Percentiles rank a stretch among this genome's conserved stretches.
These are phyloP conservation scores for Rhizophagus clarus DNA, from an alignment of 192 early-diverging fungal genomes.

Conservation along the genomic window DNA sequence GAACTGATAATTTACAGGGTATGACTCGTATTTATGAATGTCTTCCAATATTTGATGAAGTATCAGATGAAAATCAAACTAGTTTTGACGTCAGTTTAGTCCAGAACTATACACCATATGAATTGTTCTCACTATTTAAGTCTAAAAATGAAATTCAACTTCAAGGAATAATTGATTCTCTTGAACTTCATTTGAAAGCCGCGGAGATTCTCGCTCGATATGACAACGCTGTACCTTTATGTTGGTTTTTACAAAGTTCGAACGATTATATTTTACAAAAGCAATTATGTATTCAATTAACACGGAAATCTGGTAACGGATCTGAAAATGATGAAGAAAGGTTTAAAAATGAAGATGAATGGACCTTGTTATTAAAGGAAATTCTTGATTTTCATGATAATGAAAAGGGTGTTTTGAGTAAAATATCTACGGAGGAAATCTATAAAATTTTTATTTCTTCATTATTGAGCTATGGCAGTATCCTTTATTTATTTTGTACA, in stretches of 20 bases:
- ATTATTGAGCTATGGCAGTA: slow-evolving; percentile 63
- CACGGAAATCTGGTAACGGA: slow-evolving; percentile 50
- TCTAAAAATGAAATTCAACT: slow-evolving; percentile 39
- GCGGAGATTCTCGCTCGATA: slow-evolving; percentile 65
- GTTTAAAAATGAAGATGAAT: slow-evolving; percentile 66
- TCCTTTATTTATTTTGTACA: slow-evolving; percentile 25
- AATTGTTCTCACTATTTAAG: slow-evolving; percentile 33
- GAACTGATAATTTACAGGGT: slow-evolving; percentile 42
- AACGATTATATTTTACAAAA: slow-evolving; percentile 50
- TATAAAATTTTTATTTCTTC: slow-evolving; percentile 61
- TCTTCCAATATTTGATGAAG: slow-evolving; percentile 52
- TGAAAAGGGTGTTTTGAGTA: slow-evolving; percentile 53
- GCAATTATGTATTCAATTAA: slow-evolving; percentile 64
- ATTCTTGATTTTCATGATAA: slow-evolving; percentile 57
- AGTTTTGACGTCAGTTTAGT: background rate
- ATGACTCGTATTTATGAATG: slow-evolving; percentile 58
- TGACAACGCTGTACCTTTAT: slow-evolving; percentile 54
- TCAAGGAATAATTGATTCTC: slow-evolving; percentile 52
- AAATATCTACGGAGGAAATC: slow-evolving; percentile 58
- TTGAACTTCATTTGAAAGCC: slow-evolving; percentile 62
- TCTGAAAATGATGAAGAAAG: slow-evolving; percentile 54
- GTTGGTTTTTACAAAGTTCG: slow-evolving; percentile 60
- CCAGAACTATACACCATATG: slow-evolving; percentile 33
- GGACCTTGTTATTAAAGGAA: slow-evolving; percentile 64
- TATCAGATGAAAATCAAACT: slow-evolving; percentile 34